Conservation (phyloP, 208 protist species). For the Leishmania guyanensis region DNA sequence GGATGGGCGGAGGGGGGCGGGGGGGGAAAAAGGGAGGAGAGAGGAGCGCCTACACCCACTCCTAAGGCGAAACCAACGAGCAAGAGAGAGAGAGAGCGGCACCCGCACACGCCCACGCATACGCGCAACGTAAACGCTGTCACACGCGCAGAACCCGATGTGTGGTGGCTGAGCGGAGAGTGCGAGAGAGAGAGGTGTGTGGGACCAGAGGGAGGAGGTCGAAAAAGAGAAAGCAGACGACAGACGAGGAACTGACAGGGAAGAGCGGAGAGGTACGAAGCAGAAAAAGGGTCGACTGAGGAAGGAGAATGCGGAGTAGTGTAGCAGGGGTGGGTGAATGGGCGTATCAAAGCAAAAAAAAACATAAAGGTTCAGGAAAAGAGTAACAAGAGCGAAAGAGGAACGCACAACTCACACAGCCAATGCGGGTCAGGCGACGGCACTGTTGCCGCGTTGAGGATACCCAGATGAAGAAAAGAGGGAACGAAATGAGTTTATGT, state of each 20-base stretch:
- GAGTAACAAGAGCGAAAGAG: not conserved
- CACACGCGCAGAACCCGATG: no score
- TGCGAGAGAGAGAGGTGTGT: not conserved
- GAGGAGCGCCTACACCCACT: not conserved
- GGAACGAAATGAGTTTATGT: not conserved
- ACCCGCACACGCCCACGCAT: not conserved
- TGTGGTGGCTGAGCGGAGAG: no score
- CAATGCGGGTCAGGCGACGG: not conserved
- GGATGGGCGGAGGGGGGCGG: not conserved
- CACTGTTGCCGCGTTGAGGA: not conserved
- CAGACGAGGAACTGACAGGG: not conserved
- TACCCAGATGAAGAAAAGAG: not conserved
- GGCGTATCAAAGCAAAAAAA: not conserved
- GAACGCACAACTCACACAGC: not conserved
- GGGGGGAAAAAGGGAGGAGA: not conserved
- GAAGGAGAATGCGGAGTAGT: not conserved
- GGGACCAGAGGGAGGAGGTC: not conserved
- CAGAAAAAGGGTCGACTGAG: not conserved
- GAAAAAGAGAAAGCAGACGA: constrained; percentile 1
- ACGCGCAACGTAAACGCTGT: not conserved
- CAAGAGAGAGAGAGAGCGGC: not conserved
- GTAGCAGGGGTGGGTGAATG: not conserved
- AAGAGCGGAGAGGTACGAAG: not conserved
- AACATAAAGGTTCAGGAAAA: not conserved
- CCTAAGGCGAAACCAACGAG: not conserved